Percentiles rank a stretch among this genome's conserved stretches.
Evolutionary conservation across 2,329 filamentous ascomycete species (phyloP).

Genomic region (Phialophora tarda): DNA sequence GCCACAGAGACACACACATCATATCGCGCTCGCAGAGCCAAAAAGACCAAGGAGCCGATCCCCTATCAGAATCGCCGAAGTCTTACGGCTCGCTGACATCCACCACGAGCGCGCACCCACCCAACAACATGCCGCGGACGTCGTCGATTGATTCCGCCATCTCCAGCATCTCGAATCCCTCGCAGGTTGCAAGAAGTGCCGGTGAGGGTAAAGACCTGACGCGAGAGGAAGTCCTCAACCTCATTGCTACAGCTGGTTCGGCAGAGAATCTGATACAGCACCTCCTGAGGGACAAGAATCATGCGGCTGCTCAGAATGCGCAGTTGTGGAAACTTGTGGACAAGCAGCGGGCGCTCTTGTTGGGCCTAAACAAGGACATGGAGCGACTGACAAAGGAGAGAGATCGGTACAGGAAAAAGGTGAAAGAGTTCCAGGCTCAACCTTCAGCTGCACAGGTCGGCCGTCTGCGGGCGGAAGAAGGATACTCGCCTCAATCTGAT

Average conservation of each 20-base stretch:
- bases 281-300: conserved; percentile 87
- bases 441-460: conserved; percentile 43
- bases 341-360: conserved; percentile 91
- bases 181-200: conserved; percentile 64
- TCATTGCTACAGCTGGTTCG: conserved; percentile 85
- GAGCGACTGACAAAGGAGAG: conserved; percentile 92
- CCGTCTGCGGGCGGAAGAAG: conserved; percentile 42
- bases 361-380: conserved; percentile 92
- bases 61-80: conserved; percentile 29
- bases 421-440: conserved; percentile 73
- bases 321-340: conserved; percentile 96
- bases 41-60: conserved; percentile 9
- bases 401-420: conserved; percentile 86
- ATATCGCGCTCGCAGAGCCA: background rate
- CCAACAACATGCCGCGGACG: conserved; percentile 64
- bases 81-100: conserved; percentile 22
- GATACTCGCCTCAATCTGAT: conserved; percentile 36
- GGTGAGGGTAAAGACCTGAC: conserved; percentile 63
- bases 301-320: conserved; percentile 83
- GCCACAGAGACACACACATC: background rate
- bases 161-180: conserved; percentile 70
- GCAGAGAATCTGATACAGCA: conserved; percentile 87
- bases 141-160: conserved; percentile 94
- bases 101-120: conserved; percentile 15
- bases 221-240: conserved; percentile 74